These are phyloP conservation scores for Hypoxylon fuscum DNA, from an alignment of 495 filamentous ascomycete genomes.

Conservation along the genomic window DNA sequence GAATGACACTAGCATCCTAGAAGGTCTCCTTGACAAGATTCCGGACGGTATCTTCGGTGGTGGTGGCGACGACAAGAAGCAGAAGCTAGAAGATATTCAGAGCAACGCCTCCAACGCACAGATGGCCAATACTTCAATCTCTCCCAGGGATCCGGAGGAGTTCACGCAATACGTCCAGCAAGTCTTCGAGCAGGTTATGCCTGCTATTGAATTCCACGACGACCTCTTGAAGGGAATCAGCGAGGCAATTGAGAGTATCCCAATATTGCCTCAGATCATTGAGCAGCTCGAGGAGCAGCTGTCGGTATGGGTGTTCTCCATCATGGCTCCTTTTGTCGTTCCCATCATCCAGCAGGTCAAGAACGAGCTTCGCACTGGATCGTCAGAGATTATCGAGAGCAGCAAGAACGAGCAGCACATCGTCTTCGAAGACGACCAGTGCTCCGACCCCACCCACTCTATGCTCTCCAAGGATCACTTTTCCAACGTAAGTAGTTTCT, in stretches of 20 bases:
- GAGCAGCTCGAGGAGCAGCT: conserved; percentile 82
- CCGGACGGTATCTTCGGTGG: conserved; percentile 78
- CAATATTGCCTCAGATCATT: conserved; percentile 77
- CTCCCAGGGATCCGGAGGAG: conserved; percentile 77
- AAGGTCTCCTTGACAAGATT: conserved; percentile 78
- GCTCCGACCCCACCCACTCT: conserved; percentile 86
- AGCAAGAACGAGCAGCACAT: conserved; percentile 81
- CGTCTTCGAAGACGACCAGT: conserved; percentile 82
- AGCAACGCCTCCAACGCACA: conserved; percentile 72
- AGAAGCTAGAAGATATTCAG: conserved; percentile 71
- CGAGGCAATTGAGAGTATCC: conserved; percentile 79
- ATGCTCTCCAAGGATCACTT: conserved; percentile 97
- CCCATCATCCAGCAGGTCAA: conserved; percentile 88
- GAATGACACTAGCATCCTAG: conserved; percentile 70
- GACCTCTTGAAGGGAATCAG: conserved; percentile 81
- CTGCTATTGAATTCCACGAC: conserved; percentile 88
- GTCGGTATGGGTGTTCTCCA: conserved; percentile 84
- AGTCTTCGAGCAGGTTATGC: conserved; percentile 78
- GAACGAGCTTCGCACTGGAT: conserved; percentile 81
- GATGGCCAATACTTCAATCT: conserved; percentile 70
- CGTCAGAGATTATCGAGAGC: conserved; percentile 84
- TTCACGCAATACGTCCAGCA: conserved; percentile 73
- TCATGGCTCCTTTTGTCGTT: conserved; percentile 84
- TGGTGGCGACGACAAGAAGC: conserved; percentile 69
- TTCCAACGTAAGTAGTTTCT: conserved; percentile 62